A percentile compares a stretch with the other conserved stretches of the same genome.
Evolutionary conservation across 306 rosid genomes (phyloP).

Genomic region (Fragaria vesca): DNA sequence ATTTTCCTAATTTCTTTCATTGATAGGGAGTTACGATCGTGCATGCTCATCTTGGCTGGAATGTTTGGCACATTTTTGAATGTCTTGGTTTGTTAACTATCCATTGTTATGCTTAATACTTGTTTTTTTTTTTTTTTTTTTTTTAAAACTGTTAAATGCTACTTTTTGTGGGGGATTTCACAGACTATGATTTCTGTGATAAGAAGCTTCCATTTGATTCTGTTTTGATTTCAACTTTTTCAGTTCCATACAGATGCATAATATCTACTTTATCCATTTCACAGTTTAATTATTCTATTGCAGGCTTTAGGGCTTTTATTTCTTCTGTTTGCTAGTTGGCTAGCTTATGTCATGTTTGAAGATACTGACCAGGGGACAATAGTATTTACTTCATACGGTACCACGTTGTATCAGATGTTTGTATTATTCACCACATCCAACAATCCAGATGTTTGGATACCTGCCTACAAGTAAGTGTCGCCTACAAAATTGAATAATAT

Average conservation of each 20-base stretch:
- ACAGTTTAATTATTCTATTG: constrained; percentile 32
- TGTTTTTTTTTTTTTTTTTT: constrained; percentile 7
- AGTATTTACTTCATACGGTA: constrained; percentile 75
- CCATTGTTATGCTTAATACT: constrained; percentile 16
- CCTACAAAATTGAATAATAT: constrained; percentile 19
- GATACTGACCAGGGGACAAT: constrained; percentile 80
- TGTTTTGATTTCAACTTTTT: not conserved
- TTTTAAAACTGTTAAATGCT: not conserved
- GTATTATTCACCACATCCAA: constrained; percentile 86
- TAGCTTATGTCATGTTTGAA: constrained; percentile 93
- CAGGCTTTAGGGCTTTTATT: constrained; percentile 87
- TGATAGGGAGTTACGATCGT: constrained; percentile 71
- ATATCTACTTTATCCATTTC: constrained; percentile 13
- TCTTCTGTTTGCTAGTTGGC: constrained; percentile 93
- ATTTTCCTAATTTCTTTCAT: not conserved
- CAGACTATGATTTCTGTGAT: constrained; percentile 7
- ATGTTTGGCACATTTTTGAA: constrained; percentile 89
- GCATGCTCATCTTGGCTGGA: constrained; percentile 69
- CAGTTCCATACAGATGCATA: not conserved
- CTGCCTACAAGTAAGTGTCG: constrained; percentile 89
- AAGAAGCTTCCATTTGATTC: not conserved
- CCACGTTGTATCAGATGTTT: constrained; percentile 81
- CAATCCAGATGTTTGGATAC: constrained; percentile 98
- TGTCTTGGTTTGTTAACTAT: constrained; percentile 68
- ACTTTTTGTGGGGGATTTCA: not conserved